Percentiles rank a stretch among this genome's conserved stretches.
Conservation (phyloP, 202 grass and related monocot species). For the Carex arenaria region DNA sequence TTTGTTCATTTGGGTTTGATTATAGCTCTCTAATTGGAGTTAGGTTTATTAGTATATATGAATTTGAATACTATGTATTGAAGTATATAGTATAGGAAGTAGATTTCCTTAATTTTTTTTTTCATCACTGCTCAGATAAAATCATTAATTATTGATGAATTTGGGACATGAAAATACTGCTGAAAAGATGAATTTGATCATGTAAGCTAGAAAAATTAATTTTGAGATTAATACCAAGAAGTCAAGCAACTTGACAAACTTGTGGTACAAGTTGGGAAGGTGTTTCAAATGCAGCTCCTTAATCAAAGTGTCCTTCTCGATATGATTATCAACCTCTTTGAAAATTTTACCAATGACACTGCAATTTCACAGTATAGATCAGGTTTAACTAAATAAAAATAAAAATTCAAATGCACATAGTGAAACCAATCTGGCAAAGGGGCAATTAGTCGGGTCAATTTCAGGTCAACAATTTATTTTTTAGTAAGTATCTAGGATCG, state of each 20-base stretch:
- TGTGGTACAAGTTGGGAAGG: constrained; percentile 75
- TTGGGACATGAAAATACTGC: not conserved
- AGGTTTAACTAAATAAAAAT: not conserved
- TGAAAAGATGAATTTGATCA: constrained; percentile 1
- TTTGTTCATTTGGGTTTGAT: too few relatives aligned
- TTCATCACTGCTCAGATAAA: too few relatives aligned
- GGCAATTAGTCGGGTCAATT: not conserved
- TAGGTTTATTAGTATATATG: too few relatives aligned
- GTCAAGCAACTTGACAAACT: constrained; percentile 78
- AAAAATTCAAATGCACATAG: not conserved
- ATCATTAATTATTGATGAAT: too few relatives aligned
- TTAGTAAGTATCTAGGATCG: not conserved
- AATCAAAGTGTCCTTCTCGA: constrained; percentile 35
- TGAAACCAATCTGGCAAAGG: not conserved
- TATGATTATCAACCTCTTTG: constrained; percentile 42
- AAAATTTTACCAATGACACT: constrained; percentile 79
- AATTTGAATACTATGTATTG: too few relatives aligned
- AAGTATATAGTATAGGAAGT: too few relatives aligned
- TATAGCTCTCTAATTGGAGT: too few relatives aligned
- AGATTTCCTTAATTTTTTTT: too few relatives aligned
- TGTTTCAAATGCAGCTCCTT: constrained; percentile 51
- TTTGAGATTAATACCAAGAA: constrained; percentile 58
- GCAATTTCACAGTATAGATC: constrained; percentile 21
- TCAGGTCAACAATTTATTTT: not conserved
- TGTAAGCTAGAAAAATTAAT: constrained; percentile 23